These are phyloP conservation scores for Cyclotella cryptica DNA, from an alignment of 108 stramenopile genomes.

Conservation along the genomic window DNA sequence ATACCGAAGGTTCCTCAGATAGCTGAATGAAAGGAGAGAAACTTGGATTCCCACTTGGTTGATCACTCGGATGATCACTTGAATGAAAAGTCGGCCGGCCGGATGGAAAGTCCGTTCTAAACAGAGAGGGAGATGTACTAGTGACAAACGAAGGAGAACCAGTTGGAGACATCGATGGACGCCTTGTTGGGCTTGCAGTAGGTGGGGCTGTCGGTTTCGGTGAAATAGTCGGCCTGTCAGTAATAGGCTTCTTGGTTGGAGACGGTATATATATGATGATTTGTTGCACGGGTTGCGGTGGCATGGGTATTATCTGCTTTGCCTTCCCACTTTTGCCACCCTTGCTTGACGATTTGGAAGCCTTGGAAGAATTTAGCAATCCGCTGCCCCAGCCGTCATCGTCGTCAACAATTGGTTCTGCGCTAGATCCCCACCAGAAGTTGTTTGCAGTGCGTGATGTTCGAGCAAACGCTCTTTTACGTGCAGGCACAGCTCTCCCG, in stretches of 20 bases:
- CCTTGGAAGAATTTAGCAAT: background rate
- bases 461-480: background rate
- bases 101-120: background rate
- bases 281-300: too few species aligned
- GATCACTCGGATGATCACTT: too few species aligned
- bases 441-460: background rate
- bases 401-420: background rate
- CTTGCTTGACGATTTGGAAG: constrained; percentile 3
- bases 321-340: background rate
- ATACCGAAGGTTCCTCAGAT: too few species aligned
- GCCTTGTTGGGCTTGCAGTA: background rate
- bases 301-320: background rate
- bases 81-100: background rate
- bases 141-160: background rate
- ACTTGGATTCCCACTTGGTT: too few species aligned
- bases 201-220: background rate
- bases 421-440: constrained; percentile 11
- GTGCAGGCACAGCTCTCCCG: background rate
- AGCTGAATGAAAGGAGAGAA: too few species aligned
- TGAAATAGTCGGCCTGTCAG: background rate
- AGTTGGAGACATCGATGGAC: background rate
- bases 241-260: constrained; percentile 11
- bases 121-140: background rate
- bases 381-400: background rate
- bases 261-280: constrained; percentile 2